phyloP scores from a whole-genome alignment of 2,329 filamentous ascomycete genomes.

The Anthostomella pinea region DNA sequence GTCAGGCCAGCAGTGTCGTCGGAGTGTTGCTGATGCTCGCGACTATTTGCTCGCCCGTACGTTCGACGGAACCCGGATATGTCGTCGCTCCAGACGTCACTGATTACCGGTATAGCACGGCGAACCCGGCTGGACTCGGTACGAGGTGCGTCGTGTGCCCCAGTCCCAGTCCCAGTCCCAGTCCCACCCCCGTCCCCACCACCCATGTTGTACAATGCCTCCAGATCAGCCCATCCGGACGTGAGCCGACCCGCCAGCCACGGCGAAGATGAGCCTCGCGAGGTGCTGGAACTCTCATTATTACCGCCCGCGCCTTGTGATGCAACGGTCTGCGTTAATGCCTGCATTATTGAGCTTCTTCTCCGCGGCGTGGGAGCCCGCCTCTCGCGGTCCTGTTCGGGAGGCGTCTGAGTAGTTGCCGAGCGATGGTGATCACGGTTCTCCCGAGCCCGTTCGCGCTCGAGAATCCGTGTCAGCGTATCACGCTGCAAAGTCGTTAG shows the following conservation, averaged over 20 bases:
- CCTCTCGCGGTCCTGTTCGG: constrained; percentile 31
- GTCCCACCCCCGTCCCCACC: constrained; percentile 19
- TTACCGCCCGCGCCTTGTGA: constrained; percentile 18
- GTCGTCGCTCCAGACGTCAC: constrained; percentile 32
- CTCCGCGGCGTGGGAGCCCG: constrained; percentile 28
- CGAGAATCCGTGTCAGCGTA: constrained; percentile 31
- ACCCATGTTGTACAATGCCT: constrained; percentile 40
- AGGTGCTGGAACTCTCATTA: constrained; percentile 15
- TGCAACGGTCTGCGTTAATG: constrained; percentile 26
- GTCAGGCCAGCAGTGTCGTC: constrained; percentile 60
- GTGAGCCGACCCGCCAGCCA: constrained; percentile 27
- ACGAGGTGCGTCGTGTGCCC: constrained; percentile 28
- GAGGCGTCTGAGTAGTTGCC: constrained; percentile 18
- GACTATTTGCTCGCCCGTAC: constrained; percentile 27
- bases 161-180: too few species aligned
- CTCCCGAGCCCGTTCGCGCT: constrained; percentile 30
- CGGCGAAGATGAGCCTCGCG: constrained; percentile 24
- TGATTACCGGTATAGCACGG: constrained; percentile 28
- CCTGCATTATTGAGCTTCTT: constrained; percentile 31
- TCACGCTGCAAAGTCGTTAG: constrained; percentile 30
- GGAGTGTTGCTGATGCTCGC: constrained; percentile 44
- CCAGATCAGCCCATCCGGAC: constrained; percentile 41
- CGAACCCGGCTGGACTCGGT: constrained; percentile 27
- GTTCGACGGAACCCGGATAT: constrained; percentile 24
- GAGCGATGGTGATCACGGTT: constrained; percentile 27